A percentile compares a stretch with the other conserved stretches of the same genome.
Evolutionary conservation across 495 filamentous ascomycete species (phyloP).

Genomic region (Hypoxylon subgilvum): DNA sequence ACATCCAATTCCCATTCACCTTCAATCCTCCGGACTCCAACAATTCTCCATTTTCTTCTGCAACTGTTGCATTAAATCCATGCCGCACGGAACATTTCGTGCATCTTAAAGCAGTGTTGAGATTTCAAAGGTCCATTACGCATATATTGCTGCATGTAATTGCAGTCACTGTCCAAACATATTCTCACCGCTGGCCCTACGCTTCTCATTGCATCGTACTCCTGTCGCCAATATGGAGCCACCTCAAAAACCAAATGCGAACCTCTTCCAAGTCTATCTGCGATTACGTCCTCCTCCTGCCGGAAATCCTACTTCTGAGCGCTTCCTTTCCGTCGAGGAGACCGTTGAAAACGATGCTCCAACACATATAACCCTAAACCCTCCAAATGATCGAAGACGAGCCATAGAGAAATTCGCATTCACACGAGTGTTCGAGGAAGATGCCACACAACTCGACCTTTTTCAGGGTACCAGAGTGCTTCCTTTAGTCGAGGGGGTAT

Average conservation of each 20-base stretch:
- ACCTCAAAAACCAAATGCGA: slow-evolving; percentile 46
- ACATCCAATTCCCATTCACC: slow-evolving; percentile 11
- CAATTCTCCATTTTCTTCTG: slow-evolving; percentile 12
- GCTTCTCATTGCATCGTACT: slow-evolving; percentile 3
- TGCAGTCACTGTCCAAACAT: slow-evolving; percentile 10
- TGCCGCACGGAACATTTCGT: slow-evolving; percentile 32
- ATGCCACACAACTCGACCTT: slow-evolving; percentile 80
- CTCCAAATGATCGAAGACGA: slow-evolving; percentile 80
- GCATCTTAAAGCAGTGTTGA: slow-evolving; percentile 20
- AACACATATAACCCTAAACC: slow-evolving; percentile 86
- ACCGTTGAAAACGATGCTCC: slow-evolving; percentile 59
- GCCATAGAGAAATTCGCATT: slow-evolving; percentile 94
- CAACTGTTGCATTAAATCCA: slow-evolving; percentile 24
- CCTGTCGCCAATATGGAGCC: slow-evolving; percentile 31
- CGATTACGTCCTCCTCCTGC: slow-evolving; percentile 77
- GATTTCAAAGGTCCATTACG: slow-evolving; percentile 8
- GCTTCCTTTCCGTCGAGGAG: slow-evolving; percentile 78
- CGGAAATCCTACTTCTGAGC: slow-evolving; percentile 57
- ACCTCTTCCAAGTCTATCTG: slow-evolving; percentile 90
- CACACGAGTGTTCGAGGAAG: slow-evolving; percentile 89
- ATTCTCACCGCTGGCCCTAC: slow-evolving; percentile 12
- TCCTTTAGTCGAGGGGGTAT: slow-evolving; percentile 75
- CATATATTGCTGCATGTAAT: slow-evolving; percentile 32
- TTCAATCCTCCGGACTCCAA: slow-evolving; percentile 18
- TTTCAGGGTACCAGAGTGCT: slow-evolving; percentile 83